These are phyloP conservation scores for Diaporthe australafricana DNA, from an alignment of 2,329 filamentous ascomycete genomes.

Conservation along the genomic window DNA sequence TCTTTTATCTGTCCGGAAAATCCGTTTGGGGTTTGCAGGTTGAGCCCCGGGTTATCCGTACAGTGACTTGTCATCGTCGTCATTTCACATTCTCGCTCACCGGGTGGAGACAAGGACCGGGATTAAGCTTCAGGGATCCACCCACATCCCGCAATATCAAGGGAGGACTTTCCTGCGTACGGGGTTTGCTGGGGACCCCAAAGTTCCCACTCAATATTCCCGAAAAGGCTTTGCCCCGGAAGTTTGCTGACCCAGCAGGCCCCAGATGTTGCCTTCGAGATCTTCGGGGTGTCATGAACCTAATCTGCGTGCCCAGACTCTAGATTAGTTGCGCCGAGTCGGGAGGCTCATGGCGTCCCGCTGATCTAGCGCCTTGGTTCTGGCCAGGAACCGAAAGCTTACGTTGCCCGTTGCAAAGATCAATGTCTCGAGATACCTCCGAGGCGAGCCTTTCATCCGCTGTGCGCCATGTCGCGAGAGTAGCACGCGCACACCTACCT, in stretches of 20 bases:
- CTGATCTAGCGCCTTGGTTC: constrained; percentile 4
- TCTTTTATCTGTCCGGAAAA: too few species aligned
- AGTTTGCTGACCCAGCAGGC: constrained; percentile 4
- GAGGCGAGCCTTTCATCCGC: neutral
- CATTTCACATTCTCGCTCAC: neutral
- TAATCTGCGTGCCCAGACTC: constrained; percentile 21
- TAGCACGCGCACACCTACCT: neutral
- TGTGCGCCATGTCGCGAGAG: neutral
- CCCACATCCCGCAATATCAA: constrained; percentile 10
- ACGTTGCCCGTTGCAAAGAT: neutral
- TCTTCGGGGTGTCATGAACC: constrained; percentile 12
- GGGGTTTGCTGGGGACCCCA: neutral
- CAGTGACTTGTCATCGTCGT: neutral
- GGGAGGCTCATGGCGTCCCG: constrained; percentile 8
- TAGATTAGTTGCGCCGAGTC: constrained; percentile 4
- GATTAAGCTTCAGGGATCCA: constrained; percentile 17
- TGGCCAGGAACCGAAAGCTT: constrained; percentile 22
- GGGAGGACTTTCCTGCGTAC: neutral
- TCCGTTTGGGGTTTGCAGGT: neutral
- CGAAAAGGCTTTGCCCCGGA: constrained; percentile 1
- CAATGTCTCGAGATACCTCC: neutral
- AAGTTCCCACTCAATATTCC: neutral
- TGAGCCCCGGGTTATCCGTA: neutral
- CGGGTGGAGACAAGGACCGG: neutral
- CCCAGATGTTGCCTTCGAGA: neutral